Base-by-base conservation (phyloP, 305 asterid species). In the Fraxinus greggii region DNA sequence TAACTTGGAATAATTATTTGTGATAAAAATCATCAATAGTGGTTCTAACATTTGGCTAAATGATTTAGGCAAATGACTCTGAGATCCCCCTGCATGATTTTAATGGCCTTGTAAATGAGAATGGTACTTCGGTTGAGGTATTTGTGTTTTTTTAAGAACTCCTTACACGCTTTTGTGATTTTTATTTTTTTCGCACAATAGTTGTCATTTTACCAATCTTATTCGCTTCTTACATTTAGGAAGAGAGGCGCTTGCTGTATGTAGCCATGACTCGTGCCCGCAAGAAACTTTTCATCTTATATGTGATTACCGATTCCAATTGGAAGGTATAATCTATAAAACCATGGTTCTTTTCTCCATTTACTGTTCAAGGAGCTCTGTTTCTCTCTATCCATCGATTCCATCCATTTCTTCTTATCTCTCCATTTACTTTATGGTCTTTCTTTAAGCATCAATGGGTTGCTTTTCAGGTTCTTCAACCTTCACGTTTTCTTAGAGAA, bases 211-310 rank as follows among this genome's bases (percentile, higher is more conserved):
- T 79, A 75, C 35, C 32, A 70, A 70, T 82, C 87, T 80, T 21
- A 88, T 83, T 73, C 65, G 79, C 83, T 86, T 80, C 77, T 83
- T 82, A 63, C 77, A 86, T 19, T 81, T 83, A 96, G 99, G 98
- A 96, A 88, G 99, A 96, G 89, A 90, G 99, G 82, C 98, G 99
- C 77, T 87, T 96, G 88, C 82, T 96, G n/a, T 96, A 94, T 87
- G 98, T 96, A 70, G 98, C 98, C 21, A 94, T 96, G 97, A 96
- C 99, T 45, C 98, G 99, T 67, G 99, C 99, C 5, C 91, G 93
- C 51, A 90, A 91, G 82, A 96, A 92, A 63, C 95, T 96, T 78
- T 88, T 88, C 88, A 92, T 94, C 84, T 91, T 94, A 78, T 89
- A 94, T 85, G 90, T 93, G 79, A 87, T 91, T 83, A 88, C 90